Evolutionary conservation across 106 monocot genomes (phyloP).

Genomic region (Vanilla planifolia): DNA sequence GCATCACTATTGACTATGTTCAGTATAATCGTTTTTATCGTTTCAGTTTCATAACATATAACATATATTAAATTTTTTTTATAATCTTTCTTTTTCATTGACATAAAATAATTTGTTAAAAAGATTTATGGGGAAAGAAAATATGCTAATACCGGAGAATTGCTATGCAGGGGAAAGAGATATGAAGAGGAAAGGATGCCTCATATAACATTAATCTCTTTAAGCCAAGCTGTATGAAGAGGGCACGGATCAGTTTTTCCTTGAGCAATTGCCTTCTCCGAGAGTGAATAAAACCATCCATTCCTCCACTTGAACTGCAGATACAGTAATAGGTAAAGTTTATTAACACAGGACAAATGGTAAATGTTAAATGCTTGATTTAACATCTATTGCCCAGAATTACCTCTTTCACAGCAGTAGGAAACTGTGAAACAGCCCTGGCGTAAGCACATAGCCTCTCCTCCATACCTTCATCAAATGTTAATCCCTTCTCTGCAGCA

Average conservation of each 20-base stretch:
- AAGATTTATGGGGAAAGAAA: too few relatives aligned
- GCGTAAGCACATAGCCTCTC: conserved; percentile 86
- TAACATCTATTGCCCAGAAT: too few relatives aligned
- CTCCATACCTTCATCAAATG: conserved; percentile 67
- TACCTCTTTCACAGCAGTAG: conserved; percentile 93
- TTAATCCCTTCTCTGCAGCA: conserved; percentile 55
- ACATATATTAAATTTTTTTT: too few relatives aligned
- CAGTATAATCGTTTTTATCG: too few relatives aligned
- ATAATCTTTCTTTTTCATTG: too few relatives aligned
- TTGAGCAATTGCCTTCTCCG: conserved; percentile 72
- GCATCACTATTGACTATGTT: too few relatives aligned
- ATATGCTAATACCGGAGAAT: too few relatives aligned
- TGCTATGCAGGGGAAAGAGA: too few relatives aligned
- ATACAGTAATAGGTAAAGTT: not conserved
- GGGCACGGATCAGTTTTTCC: conserved; percentile 92
- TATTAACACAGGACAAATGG: too few relatives aligned
- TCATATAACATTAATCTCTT: conserved; percentile 68
- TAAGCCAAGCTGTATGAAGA: conserved; percentile 85
- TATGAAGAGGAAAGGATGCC: not conserved
- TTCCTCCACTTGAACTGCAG: conserved; percentile 98
- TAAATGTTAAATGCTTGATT: too few relatives aligned
- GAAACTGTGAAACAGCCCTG: conserved; percentile 87
- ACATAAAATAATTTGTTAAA: too few relatives aligned
- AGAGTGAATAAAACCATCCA: conserved; percentile 85
- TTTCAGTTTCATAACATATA: too few relatives aligned